phyloP scores from a whole-genome alignment of 805 yeast genomes.

The Candida taoyuanica region DNA sequence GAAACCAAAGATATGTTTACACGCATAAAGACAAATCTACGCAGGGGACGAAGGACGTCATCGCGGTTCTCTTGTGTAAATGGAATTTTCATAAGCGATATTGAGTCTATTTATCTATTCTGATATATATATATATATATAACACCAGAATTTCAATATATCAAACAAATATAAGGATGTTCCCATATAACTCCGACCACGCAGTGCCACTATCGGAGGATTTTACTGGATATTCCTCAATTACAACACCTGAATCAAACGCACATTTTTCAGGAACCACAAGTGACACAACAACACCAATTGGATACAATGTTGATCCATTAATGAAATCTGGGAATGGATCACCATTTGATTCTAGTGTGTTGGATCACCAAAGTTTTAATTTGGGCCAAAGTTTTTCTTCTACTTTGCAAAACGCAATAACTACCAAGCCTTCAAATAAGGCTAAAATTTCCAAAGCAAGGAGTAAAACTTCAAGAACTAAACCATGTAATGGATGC shows the following conservation, averaged over 20 bases:
- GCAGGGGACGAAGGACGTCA: no score
- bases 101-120: no score
- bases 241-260: neutral
- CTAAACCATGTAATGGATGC: slow-evolving; percentile 36
- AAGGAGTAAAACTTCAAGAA: slow-evolving; percentile 20
- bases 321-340: slow-evolving; percentile 1
- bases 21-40: no score
- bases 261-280: neutral
- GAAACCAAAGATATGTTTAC: no score
- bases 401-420: slow-evolving; percentile 10
- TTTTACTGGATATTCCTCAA: neutral
- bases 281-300: slow-evolving; percentile 3
- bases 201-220: neutral
- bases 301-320: slow-evolving; percentile 1
- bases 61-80: no score
- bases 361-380: slow-evolving; percentile 13
- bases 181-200: neutral
- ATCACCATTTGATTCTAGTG: slow-evolving; percentile 11
- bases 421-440: slow-evolving; percentile 12
- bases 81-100: no score
- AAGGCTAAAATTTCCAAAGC: slow-evolving; percentile 6
- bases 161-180: neutral
- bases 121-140: no score
- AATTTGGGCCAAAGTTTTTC: slow-evolving; percentile 12
- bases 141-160: no score